Evolutionary conservation across 257 asterid species (phyloP).

Genomic region (Solanum appendiculatum): DNA sequence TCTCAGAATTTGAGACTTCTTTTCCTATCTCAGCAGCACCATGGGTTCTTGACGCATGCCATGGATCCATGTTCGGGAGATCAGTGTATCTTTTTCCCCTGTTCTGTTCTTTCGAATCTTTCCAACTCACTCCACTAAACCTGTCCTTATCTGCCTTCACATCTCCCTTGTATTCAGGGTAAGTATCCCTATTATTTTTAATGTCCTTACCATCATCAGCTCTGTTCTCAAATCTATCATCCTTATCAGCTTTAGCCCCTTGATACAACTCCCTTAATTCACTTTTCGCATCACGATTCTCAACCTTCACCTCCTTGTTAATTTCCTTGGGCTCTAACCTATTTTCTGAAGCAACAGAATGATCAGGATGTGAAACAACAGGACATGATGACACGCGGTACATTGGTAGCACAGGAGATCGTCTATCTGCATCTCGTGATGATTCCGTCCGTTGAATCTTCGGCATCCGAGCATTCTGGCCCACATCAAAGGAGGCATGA

Average conservation of each 20-base stretch:
- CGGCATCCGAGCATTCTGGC: conserved; percentile 54
- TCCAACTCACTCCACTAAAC: conserved; percentile 47
- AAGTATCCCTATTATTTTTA: conserved; percentile 50
- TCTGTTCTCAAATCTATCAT: conserved; percentile 35
- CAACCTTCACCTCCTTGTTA: conserved; percentile 49
- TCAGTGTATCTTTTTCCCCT: conserved; percentile 55
- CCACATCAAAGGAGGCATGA: conserved; percentile 57
- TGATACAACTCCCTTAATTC: conserved; percentile 56
- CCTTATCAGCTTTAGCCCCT: conserved; percentile 47
- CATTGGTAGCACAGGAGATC: conserved; percentile 56
- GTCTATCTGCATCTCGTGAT: conserved; percentile 61
- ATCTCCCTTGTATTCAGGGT: conserved; percentile 50
- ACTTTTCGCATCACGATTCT: conserved; percentile 45
- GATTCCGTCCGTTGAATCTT: conserved; percentile 61
- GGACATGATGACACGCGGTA: conserved; percentile 48
- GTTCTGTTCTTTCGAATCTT: conserved; percentile 49
- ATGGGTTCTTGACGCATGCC: conserved; percentile 54
- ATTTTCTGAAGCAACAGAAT: conserved; percentile 39
- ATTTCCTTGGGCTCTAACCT: conserved; percentile 60
- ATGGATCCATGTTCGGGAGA: conserved; percentile 38
- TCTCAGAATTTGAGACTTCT: conserved; percentile 44
- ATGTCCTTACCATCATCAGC: conserved; percentile 58
- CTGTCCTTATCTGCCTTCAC: conserved; percentile 63
- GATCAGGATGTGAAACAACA: conserved; percentile 49
- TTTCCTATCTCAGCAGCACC: conserved; percentile 45